These are phyloP conservation scores for Yamadazyma dushanensis DNA, from an alignment of 1,139 yeast genomes.

Conservation along the genomic window DNA sequence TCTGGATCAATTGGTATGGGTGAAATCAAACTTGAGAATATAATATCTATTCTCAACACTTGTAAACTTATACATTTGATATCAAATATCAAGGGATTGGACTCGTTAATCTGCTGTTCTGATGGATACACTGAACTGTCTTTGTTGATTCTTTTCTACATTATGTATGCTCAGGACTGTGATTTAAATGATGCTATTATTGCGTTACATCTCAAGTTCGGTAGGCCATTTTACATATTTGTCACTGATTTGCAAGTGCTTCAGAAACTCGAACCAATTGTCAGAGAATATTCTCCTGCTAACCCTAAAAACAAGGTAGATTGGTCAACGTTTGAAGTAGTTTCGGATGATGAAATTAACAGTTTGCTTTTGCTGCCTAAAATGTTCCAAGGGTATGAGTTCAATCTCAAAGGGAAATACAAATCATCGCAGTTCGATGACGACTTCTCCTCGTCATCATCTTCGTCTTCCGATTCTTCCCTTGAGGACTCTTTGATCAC, in stretches of 20 bases:
- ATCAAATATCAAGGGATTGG: slow-evolving; percentile 28
- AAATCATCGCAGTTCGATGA: too few relatives aligned
- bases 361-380: slow-evolving; percentile 26
- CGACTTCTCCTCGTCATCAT: slow-evolving; percentile 7
- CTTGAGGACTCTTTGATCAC: slow-evolving; percentile 5
- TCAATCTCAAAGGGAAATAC: slow-evolving; percentile 2
- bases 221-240: slow-evolving; percentile 83
- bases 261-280: slow-evolving; percentile 59
- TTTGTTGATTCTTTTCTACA: slow-evolving; percentile 64
- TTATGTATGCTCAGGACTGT: slow-evolving; percentile 65
- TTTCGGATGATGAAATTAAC: slow-evolving; percentile 34
- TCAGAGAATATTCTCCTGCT: slow-evolving; percentile 56
- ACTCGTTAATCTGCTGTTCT: slow-evolving; percentile 65
- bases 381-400: background rate
- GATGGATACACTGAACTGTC: slow-evolving; percentile 95
- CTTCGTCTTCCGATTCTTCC: slow-evolving; percentile 5
- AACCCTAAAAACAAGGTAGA: slow-evolving; percentile 10
- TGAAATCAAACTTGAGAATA: slow-evolving; percentile 56
- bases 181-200: slow-evolving; percentile 55
- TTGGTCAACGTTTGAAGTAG: slow-evolving; percentile 28
- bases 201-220: slow-evolving; percentile 58
- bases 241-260: slow-evolving; percentile 70
- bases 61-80: slow-evolving; percentile 58
- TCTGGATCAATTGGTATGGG: slow-evolving; percentile 80
- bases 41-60: slow-evolving; percentile 59